Conservation (phyloP, 2,329 filamentous ascomycete genomes). For the Colletotrichum agaves region DNA sequence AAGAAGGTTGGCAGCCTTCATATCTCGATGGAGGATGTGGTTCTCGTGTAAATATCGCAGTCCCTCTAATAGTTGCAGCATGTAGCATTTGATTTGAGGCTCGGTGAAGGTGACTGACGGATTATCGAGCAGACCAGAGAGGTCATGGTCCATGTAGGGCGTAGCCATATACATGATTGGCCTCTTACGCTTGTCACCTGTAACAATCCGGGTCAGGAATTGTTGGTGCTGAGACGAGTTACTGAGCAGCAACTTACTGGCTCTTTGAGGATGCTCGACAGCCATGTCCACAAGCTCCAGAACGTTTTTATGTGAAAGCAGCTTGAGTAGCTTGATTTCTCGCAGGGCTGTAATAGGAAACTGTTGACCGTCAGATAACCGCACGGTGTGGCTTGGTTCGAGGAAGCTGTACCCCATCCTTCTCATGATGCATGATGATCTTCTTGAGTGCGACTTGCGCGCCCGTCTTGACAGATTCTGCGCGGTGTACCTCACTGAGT, state of each 20-base stretch:
- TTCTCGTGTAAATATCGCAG: slow-evolving; percentile 90
- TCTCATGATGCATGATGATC: slow-evolving; percentile 99
- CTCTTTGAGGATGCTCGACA: slow-evolving; percentile 78
- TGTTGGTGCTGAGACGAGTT: slow-evolving; percentile 17
- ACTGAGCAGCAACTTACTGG: slow-evolving; percentile 57
- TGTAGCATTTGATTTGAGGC: slow-evolving; percentile 96
- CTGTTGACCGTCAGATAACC: slow-evolving; percentile 48
- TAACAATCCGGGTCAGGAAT: slow-evolving; percentile 41
- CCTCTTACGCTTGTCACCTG: slow-evolving; percentile 81
- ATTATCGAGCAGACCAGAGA: slow-evolving; percentile 97
- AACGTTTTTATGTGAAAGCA: slow-evolving; percentile 91
- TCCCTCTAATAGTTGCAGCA: slow-evolving; percentile 91
- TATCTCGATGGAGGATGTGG: slow-evolving; percentile 93
- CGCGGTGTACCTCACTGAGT: slow-evolving; percentile 87
- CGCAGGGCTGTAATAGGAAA: slow-evolving; percentile 98
- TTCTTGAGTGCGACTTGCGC: slow-evolving; percentile 91
- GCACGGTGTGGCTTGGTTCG: neutral
- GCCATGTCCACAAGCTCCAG: slow-evolving; percentile 94
- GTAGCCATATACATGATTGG: slow-evolving; percentile 98
- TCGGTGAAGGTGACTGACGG: slow-evolving; percentile 88
- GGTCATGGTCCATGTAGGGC: slow-evolving; percentile 98
- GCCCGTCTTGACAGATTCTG: slow-evolving; percentile 78
- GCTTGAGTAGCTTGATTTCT: slow-evolving; percentile 97
- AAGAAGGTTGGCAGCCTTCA: slow-evolving; percentile 98
- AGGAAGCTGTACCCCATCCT: slow-evolving; percentile 78